Percentiles rank a stretch among this genome's conserved stretches.
These are phyloP conservation scores for Pittosporum tobira DNA, from an alignment of 129 eudicot genomes.

Conservation along the genomic window DNA sequence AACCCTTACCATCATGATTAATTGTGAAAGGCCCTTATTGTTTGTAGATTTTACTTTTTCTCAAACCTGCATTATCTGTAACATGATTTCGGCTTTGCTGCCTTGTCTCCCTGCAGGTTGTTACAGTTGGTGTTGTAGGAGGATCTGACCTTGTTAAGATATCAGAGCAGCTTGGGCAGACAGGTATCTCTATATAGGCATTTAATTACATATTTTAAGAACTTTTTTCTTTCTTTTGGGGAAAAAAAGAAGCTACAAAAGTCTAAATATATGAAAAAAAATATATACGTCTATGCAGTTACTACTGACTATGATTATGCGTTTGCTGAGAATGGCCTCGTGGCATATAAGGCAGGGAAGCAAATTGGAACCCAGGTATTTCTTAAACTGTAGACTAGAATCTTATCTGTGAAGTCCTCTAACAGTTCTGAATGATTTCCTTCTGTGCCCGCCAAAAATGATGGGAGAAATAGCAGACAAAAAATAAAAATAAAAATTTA, in stretches of 20 bases:
- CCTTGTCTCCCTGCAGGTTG: constrained; percentile 43
- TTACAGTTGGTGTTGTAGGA: constrained; percentile 85
- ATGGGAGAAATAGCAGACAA: too few species aligned
- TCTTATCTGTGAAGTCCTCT: too few species aligned
- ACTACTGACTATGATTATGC: constrained; percentile 69
- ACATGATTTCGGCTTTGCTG: constrained; percentile 10
- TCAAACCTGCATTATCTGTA: constrained; percentile 1
- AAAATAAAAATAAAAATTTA: too few species aligned
- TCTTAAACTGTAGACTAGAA: too few species aligned
- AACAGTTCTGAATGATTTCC: too few species aligned
- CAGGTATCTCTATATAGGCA: constrained; percentile 36
- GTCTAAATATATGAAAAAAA: neutral
- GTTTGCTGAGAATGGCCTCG: constrained; percentile 95
- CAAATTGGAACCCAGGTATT: constrained; percentile 77
- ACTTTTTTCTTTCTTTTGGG: too few species aligned
- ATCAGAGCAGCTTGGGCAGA: constrained; percentile 83
- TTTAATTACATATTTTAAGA: neutral
- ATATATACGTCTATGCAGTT: constrained; percentile 40
- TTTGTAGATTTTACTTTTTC: neutral
- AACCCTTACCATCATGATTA: neutral
- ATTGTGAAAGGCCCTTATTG: neutral
- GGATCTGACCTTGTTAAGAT: constrained; percentile 95
- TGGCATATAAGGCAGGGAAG: constrained; percentile 73
- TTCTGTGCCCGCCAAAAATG: too few species aligned
- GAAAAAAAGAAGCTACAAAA: neutral